phyloP scores from a whole-genome alignment of 2,329 filamentous ascomycete species.

The Fusarium bactridioides region DNA sequence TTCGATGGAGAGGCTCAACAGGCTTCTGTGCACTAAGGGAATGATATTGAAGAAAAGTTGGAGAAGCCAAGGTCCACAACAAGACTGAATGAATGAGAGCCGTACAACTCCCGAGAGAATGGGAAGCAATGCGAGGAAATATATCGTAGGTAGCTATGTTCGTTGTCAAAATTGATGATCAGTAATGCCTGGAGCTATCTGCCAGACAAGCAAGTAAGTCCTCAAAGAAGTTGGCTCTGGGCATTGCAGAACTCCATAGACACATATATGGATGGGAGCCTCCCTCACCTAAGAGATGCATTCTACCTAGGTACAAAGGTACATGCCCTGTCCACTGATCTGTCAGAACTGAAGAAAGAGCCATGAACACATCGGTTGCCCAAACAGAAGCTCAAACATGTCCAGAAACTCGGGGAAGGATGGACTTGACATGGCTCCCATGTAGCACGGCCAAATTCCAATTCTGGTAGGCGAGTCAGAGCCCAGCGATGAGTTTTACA shows the following conservation, averaged over 20 bases:
- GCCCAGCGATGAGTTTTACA: neutral
- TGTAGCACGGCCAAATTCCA: slow-evolving; percentile 2
- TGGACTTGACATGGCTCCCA: neutral
- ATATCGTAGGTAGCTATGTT: neutral
- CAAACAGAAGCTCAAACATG: slow-evolving; percentile 7
- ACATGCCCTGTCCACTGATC: neutral
- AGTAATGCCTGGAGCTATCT: neutral
- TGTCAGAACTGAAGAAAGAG: neutral
- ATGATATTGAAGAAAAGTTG: neutral
- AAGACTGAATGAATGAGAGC: neutral
- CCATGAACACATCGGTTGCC: slow-evolving; percentile 8
- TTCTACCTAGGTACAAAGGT: neutral
- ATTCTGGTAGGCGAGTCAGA: slow-evolving; percentile 17
- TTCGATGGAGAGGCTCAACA: slow-evolving; percentile 4
- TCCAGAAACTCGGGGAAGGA: neutral
- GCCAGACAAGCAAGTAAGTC: neutral
- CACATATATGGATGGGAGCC: neutral
- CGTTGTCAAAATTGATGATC: neutral
- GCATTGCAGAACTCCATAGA: neutral
- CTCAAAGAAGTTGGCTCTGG: neutral
- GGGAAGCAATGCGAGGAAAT: neutral
- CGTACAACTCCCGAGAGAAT: neutral
- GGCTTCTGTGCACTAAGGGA: slow-evolving; percentile 15
- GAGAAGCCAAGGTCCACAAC: slow-evolving; percentile 10
- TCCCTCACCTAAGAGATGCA: neutral